Evolutionary conservation across 805 yeast genomes (phyloP).

Genomic region (Metschnikowia arizonensis): DNA sequence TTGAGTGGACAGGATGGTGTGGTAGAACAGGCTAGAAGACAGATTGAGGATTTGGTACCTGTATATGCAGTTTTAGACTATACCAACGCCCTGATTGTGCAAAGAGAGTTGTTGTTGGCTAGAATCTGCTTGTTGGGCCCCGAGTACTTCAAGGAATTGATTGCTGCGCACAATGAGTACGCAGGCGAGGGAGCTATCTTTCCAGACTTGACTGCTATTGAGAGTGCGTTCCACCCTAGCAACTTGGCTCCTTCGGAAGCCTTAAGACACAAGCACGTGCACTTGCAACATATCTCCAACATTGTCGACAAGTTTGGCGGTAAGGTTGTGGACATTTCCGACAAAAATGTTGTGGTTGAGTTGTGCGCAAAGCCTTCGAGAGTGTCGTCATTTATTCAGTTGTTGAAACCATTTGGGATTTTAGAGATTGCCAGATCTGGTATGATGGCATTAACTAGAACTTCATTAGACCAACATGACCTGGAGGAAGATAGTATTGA

Average conservation of each 20-base stretch:
- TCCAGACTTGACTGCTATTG: conserved; percentile 42
- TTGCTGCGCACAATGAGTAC: conserved; percentile 71
- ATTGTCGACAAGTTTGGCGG: conserved; percentile 90
- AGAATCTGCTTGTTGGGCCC: conserved; percentile 93
- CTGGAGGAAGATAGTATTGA: conserved; percentile 51
- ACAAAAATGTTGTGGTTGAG: conserved; percentile 91
- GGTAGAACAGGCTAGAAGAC: conserved; percentile 96
- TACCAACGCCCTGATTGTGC: conserved; percentile 82
- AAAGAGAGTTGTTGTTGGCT: conserved; percentile 86
- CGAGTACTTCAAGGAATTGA: conserved; percentile 94
- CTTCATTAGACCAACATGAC: conserved; percentile 65
- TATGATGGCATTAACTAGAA: conserved; percentile 97
- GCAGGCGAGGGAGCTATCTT: conserved; percentile 37
- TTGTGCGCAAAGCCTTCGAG: conserved; percentile 91
- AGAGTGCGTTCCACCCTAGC: conserved; percentile 72
- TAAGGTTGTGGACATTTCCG: conserved; percentile 84
- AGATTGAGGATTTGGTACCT: conserved; percentile 95
- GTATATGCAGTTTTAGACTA: conserved; percentile 97
- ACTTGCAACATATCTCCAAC: conserved; percentile 76
- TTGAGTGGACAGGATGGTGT: conserved; percentile 93
- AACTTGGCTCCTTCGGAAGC: conserved; percentile 89
- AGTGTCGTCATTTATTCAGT: conserved; percentile 77
- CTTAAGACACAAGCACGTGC: conserved; percentile 87
- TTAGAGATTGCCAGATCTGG: conserved; percentile 96
- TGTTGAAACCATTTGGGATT: conserved; percentile 93